These are phyloP conservation scores for Madurella mycetomatis DNA, from an alignment of 2,329 filamentous ascomycete genomes.

Conservation along the genomic window DNA sequence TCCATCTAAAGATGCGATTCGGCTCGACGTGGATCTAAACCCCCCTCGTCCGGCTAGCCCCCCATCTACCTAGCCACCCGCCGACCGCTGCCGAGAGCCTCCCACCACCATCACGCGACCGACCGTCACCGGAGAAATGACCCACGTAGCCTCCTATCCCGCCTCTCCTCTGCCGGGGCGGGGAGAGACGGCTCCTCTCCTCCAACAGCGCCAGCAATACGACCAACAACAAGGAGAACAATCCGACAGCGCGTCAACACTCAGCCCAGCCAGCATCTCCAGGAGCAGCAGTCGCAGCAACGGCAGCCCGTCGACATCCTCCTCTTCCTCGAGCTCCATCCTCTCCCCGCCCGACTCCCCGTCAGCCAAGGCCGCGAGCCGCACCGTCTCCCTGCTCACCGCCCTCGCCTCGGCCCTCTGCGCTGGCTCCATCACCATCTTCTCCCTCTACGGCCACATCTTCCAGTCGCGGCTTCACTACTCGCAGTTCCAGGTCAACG, in stretches of 20 bases:
- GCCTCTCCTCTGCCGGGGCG: too few relatives aligned
- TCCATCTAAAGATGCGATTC: not conserved
- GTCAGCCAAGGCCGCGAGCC: conserved; percentile 1
- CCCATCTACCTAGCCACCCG: not conserved
- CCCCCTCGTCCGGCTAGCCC: not conserved
- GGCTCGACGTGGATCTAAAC: not conserved
- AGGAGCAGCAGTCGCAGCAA: not conserved
- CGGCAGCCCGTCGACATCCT: conserved; percentile 14
- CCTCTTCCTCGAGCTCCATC: conserved; percentile 23
- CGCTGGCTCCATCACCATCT: conserved; percentile 87
- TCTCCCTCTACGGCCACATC: conserved; percentile 87
- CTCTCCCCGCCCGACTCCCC: conserved; percentile 9
- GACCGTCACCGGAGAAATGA: not conserved
- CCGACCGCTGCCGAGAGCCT: too few relatives aligned
- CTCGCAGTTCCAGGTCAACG: conserved; percentile 87
- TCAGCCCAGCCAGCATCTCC: conserved; percentile 11
- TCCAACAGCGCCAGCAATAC: not conserved
- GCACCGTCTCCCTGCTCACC: conserved; percentile 46
- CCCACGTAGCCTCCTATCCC: not conserved
- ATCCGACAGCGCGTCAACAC: conserved; percentile 9
- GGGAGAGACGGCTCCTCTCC: not conserved
- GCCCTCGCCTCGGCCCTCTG: conserved; percentile 62
- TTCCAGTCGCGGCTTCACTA: conserved; percentile 86
- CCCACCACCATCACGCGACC: too few relatives aligned
- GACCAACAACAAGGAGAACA: not conserved